Base-by-base conservation (phyloP, 1,284 basidiomycete species). In the Ceratobasidium sp. region DNA sequence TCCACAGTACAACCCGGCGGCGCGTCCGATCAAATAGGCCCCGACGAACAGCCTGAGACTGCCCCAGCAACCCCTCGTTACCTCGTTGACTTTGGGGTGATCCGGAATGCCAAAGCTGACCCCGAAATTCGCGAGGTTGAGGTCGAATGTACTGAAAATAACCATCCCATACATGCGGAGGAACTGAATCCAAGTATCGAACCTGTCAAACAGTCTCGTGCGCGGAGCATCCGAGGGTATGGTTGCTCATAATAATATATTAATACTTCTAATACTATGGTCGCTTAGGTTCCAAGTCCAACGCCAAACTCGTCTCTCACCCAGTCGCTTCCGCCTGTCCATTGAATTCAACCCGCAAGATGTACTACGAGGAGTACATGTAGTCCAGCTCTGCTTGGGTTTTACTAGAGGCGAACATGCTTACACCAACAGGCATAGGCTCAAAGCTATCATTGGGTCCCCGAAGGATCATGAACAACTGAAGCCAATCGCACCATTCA, bases 401-500 rank as follows among this genome's bases (percentile, higher is more conserved):
- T 54, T 51, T 39, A 6, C 31, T 29, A 2, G n/a, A 11, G 64
- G 34, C 13, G 64, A 11, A 2, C n/a, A 3, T 1, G 19, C 4
- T 9, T 29, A 29, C 14, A 37, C n/a, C 2, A 22, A n/a, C 16
- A 0, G n/a, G 7, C 37, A 54, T 6, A 54, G 43, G 22, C 24
- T 69, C 27, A 54, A 31, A n/a, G 85, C 83, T 1, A 81, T 81
- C 13, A 81, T 85, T 53, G 85, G 85, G 8, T 81, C 80, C 9
- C 79, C 79, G 68, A 86, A 80, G 0, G 87, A 87, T 74, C 85
- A 88, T 74, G 84, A 87, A 16, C 74, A 80, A 0, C 80, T 90
- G n/a, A 82, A 83, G 65, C 86, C 89, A 0, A 81, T 74, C 8
- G 80, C 84, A 0, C 88, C 89, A 0, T 90, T 87, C 77, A 51